Conservation (phyloP, 1,284 basidiomycete species). For the Trichosporon sp. region DNA sequence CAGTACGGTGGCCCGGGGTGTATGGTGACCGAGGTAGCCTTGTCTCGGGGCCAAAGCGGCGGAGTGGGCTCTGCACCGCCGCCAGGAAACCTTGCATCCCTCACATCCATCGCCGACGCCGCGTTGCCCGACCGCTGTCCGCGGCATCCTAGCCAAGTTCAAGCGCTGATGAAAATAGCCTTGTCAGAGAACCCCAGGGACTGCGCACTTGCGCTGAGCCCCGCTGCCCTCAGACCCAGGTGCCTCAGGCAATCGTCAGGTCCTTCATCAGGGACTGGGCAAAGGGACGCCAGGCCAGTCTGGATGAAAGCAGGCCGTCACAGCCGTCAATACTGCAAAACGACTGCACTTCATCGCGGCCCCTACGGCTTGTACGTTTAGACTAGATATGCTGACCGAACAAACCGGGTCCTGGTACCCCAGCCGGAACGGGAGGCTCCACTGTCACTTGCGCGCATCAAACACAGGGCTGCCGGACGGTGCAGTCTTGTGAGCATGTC, state of each 20-base stretch:
- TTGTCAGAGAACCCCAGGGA: neutral
- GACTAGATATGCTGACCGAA: neutral
- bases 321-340: neutral
- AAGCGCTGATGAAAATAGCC: neutral
- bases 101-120: neutral
- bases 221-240: neutral
- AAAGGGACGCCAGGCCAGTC: neutral
- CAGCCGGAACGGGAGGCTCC: conserved; percentile 1
- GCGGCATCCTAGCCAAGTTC: neutral
- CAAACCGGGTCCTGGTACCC: neutral
- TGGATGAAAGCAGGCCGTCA: neutral
- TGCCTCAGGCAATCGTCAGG: neutral
- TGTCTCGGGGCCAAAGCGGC: conserved; percentile 4
- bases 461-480: neutral
- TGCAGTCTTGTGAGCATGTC: neutral
- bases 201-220: neutral
- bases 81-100: neutral
- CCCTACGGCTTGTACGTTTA: neutral
- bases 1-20: neutral
- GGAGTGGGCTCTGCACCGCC: conserved; percentile 7
- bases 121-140: neutral
- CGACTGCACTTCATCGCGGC: neutral
- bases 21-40: neutral
- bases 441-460: conserved; percentile 4
- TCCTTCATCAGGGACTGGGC: neutral